Conservation (phyloP, 129 eudicot genomes). For the Helichrysum umbraculigerum region DNA sequence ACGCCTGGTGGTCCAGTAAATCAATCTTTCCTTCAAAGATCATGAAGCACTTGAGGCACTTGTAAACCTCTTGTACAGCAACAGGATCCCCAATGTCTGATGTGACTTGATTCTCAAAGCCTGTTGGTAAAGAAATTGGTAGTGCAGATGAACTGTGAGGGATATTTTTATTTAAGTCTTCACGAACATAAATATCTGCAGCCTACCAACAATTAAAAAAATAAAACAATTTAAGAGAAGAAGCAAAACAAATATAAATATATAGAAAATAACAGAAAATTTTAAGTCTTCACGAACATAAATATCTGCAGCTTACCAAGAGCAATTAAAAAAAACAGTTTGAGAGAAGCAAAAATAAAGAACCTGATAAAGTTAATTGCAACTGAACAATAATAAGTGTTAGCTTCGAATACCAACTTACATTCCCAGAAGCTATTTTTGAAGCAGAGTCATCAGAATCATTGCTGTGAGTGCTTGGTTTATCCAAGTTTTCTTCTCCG, state of each 20-base stretch:
- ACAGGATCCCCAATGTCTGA: conserved; percentile 17
- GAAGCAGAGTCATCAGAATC: conserved; percentile 20
- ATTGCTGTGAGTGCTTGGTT: conserved; percentile 23
- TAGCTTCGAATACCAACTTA: conserved; percentile 40
- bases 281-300: not conserved
- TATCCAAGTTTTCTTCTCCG: conserved; percentile 46
- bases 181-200: conserved; percentile 8
- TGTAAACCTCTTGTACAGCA: conserved; percentile 36
- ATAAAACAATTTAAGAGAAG: not conserved
- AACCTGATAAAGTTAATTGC: conserved; percentile 4
- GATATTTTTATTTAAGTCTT: conserved; percentile 23
- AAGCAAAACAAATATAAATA: too few species aligned
- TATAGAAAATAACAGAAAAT: too few species aligned
- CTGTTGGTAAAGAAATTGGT: conserved; percentile 22
- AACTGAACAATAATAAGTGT: not conserved
- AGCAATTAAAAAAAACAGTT: not conserved
- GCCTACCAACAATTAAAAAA: not conserved
- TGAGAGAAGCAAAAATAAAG: not conserved
- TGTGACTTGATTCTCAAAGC: conserved; percentile 34
- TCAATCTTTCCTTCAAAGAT: conserved; percentile 49
- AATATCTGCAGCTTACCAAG: conserved; percentile 41
- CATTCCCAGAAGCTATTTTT: conserved; percentile 42
- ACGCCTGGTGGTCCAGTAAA: conserved; percentile 48
- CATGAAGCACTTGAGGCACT: conserved; percentile 58
- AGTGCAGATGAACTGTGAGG: conserved; percentile 32